Conservation (phyloP, 148 eudicot genomes). For the Pharnaceum exiguum region DNA sequence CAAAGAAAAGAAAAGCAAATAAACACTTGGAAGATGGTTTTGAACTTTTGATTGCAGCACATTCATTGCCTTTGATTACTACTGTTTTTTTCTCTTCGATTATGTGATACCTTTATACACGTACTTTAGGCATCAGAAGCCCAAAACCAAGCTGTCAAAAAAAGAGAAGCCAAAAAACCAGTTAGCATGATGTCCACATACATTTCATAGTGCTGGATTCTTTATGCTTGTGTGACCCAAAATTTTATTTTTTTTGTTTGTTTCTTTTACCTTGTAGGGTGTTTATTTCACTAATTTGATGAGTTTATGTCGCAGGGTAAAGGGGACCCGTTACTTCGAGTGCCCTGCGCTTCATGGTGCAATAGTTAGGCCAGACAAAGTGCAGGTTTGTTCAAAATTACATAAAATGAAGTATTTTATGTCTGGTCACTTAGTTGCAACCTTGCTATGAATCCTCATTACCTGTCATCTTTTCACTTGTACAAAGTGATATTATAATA, state of each 20-base stretch:
- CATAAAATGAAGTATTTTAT: not conserved
- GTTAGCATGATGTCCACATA: slow-evolving; percentile 1
- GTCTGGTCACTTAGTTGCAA: not conserved
- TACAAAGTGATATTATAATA: too few species aligned
- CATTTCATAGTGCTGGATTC: not conserved
- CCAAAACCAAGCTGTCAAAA: not conserved
- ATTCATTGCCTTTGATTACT: not conserved
- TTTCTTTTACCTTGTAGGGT: too few species aligned
- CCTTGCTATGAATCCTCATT: not conserved
- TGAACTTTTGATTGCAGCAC: not conserved
- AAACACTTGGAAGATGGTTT: too few species aligned
- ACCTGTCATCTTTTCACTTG: not conserved
- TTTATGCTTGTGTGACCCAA: not conserved
- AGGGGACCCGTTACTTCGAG: slow-evolving; percentile 77
- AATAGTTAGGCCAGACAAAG: slow-evolving; percentile 92
- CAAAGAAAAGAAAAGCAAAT: too few species aligned
- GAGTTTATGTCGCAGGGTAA: slow-evolving; percentile 63
- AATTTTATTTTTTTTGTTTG: too few species aligned
- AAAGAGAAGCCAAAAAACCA: too few species aligned
- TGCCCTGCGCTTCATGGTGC: slow-evolving; percentile 91
- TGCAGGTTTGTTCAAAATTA: slow-evolving; percentile 49
- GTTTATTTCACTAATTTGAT: slow-evolving; percentile 4
- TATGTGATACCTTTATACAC: not conserved
- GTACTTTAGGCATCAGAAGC: not conserved
- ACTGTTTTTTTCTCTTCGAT: not conserved